These are phyloP conservation scores for Schwanniomyces vanrijiae DNA, from an alignment of 805 yeast genomes.

Conservation along the genomic window DNA sequence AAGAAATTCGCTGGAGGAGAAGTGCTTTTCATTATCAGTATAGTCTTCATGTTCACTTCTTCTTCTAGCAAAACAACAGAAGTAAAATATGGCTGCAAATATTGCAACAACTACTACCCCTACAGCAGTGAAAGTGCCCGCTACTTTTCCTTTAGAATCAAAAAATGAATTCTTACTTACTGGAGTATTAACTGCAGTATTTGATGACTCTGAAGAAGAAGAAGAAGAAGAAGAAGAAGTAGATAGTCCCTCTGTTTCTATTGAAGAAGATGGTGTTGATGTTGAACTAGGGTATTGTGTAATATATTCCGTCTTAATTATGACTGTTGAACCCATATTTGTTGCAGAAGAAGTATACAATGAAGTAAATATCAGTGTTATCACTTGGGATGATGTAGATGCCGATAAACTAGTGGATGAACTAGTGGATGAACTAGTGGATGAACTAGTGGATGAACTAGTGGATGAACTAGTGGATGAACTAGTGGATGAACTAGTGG, in stretches of 20 bases:
- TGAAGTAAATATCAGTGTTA: neutral
- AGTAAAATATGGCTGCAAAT: conserved; percentile 41
- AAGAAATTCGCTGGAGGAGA: conserved; percentile 32
- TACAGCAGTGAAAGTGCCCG: conserved; percentile 81
- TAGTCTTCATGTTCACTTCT: conserved; percentile 21
- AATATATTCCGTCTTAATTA: conserved; percentile 18
- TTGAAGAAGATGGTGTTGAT: conserved; percentile 9
- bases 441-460: conserved; percentile 9
- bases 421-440: neutral
- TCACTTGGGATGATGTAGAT: neutral
- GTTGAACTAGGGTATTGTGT: conserved; percentile 9
- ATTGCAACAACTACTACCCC: conserved; percentile 59
- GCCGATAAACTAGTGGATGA: neutral
- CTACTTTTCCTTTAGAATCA: conserved; percentile 72
- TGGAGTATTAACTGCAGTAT: conserved; percentile 5
- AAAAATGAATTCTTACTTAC: conserved; percentile 48
- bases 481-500: conserved; percentile 14
- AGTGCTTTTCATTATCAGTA: conserved; percentile 41
- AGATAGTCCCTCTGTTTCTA: too few relatives aligned
- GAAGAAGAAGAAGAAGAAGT: conserved; percentile 1
- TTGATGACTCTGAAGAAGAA: conserved; percentile 5
- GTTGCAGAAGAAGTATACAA: neutral
- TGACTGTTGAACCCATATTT: neutral
- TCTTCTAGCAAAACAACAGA: conserved; percentile 28
- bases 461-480: conserved; percentile 16